Base-by-base conservation (phyloP, 441 rosid species). In the Cnidoscolus chayamansa region DNA sequence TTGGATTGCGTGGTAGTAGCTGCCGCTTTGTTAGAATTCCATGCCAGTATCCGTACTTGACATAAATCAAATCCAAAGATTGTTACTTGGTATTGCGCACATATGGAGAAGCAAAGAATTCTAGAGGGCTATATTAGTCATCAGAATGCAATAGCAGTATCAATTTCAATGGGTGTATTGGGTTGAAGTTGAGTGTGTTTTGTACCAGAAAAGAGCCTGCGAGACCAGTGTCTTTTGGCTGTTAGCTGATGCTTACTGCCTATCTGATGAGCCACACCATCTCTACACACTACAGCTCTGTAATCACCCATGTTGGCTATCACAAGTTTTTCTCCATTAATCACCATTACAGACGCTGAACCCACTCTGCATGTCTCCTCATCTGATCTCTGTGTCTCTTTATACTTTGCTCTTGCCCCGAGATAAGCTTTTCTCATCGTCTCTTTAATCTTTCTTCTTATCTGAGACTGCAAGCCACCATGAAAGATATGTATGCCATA, bases 311-410 rank as follows among this genome's bases (percentile, higher is more conserved):
- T 83, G 82, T 82, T 84, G 45, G 93, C 93, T 58, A 83, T 78
- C 20, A 83, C 87, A 50, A 92, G 85, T 84, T 81, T 87, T 72
- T 84, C 91, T 53, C 96, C 91, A 68, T 89, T 89, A 77, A 90
- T 80, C 71, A 92, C 86, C 81, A 82, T 68, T 19, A 81, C 90
- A 16, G 85, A 81, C 7, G 89, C 94, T 47, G 90, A 85, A 59
- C 91, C 73, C 16, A 79, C 76, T 75, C 64, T 67, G 82, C 69
- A 20, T 50, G 51, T 66, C 72, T 78, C 77, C 45, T 81, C 86
- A 7, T 82, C 79, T 4, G 72, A 79, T 56, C 81, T 78, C 43
- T 71, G 70, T 37, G 77, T 79, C 74, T 81, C 85, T 76, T 80
- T 83, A 11, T 79, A 48, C 68, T 78, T 85, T 19, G 88, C 88